Evolutionary conservation across 2,329 filamentous ascomycete species (phyloP), one percentile per base, ranked within the genome.

Genomic region (Chaetomiaceae sp.): DNA sequence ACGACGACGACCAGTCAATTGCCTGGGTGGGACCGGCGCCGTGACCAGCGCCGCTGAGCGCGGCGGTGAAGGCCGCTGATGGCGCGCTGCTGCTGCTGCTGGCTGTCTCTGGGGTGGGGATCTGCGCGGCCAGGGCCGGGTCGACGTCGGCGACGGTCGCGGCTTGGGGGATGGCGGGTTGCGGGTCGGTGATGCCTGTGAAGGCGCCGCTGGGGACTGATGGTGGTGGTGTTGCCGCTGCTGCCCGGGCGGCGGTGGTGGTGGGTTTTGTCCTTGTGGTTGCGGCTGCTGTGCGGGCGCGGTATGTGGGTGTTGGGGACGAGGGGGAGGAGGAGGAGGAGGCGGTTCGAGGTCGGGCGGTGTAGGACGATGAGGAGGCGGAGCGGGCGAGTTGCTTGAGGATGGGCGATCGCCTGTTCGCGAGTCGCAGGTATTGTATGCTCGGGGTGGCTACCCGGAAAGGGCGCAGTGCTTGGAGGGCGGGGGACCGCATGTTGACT

Each of bases 1-100:
- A 96, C 13, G 88, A 95, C 43, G 79, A 82, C 17, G 85, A 82
- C 91, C 91, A 96, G 76, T 95, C 86, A 54, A 82, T 72, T 2
- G 66, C 60, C 33, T 38, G 19, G 33, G 54, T 47, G 47, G 34
- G 10, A n/a, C 44, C 31, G 34, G 19, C 38, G 20, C 37, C 44
- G 31, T 44, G 23, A 39, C 27, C 21, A 17, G 12, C 34, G 17
- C 41, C 37, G 40, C 45, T 25, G 4, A 55, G 45, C n/a, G 54
- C 53, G 8, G 50, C 33, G 23, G 53, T 42, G 43, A 58, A 61
- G 41, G 57, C 50, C 7, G 54, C 39, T 14, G 57, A 58, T 21
- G 56, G 48, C 12, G 55, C 35, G 21, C 44, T 49, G 50, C 30
- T 33, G 38, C n/a, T 25, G 33, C 25, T 27, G 25, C 25, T 27